Percentiles rank a stretch among this genome's conserved stretches.
Conservation (phyloP, 1,284 basidiomycete species). For the Pseudozyma thailandica region DNA sequence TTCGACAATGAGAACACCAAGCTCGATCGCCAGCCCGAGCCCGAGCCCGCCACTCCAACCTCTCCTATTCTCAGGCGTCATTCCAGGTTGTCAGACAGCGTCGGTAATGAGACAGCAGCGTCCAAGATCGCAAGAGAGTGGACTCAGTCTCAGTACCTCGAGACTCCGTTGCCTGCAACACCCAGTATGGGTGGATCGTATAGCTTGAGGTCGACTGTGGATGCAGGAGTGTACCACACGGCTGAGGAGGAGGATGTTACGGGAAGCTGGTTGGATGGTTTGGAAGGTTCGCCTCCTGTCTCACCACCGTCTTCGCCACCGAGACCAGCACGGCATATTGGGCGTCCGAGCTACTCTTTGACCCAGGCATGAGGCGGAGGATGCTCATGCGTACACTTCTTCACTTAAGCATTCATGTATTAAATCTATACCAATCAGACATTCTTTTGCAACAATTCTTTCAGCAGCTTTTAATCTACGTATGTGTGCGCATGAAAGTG, state of each 20-base stretch:
- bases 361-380: too few relatives aligned
- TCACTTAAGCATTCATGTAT: too few relatives aligned
- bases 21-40: too few relatives aligned
- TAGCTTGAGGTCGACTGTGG: not conserved
- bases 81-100: slow-evolving; percentile 10
- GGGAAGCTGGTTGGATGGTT: not conserved
- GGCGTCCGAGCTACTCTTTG: too few relatives aligned
- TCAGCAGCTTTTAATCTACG: too few relatives aligned
- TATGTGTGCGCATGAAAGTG: too few relatives aligned
- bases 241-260: too few relatives aligned
- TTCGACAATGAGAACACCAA: not conserved
- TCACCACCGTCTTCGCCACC: slow-evolving; percentile 13
- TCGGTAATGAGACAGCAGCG: slow-evolving; percentile 20
- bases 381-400: too few relatives aligned
- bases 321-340: slow-evolving; percentile 7
- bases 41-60: not conserved
- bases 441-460: too few relatives aligned
- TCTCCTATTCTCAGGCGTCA: slow-evolving; percentile 19
- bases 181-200: slow-evolving; percentile 1
- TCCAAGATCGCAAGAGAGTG: slow-evolving; percentile 44
- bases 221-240: not conserved
- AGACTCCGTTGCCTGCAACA: slow-evolving; percentile 14
- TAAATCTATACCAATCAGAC: too few relatives aligned
- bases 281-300: slow-evolving; percentile 6
- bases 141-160: slow-evolving; percentile 33